phyloP scores from a whole-genome alignment of 2,329 filamentous ascomycete genomes.

The Monosporascus ibericus region DNA sequence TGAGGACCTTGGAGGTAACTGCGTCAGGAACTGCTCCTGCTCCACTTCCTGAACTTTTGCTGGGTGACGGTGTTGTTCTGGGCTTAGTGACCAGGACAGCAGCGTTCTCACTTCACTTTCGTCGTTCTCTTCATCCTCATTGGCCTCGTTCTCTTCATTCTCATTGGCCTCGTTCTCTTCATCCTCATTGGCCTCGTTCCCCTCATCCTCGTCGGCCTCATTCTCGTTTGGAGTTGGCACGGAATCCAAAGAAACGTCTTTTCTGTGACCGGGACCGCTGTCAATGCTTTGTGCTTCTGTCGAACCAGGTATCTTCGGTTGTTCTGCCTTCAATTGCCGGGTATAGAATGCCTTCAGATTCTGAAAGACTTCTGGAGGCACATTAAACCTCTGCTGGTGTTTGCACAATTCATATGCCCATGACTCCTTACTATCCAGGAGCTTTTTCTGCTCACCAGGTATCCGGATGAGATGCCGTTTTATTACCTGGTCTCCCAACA shows the following conservation, averaged over 20 bases:
- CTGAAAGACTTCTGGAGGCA: constrained; percentile 27
- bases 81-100: constrained; percentile 10
- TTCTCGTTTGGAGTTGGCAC: neutral
- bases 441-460: constrained; percentile 39
- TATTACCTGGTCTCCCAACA: constrained; percentile 29
- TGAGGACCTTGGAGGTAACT: constrained; percentile 17
- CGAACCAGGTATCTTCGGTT: constrained; percentile 1
- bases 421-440: constrained; percentile 40
- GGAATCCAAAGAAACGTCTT: constrained; percentile 2
- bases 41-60: neutral
- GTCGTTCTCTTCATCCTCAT: constrained; percentile 1
- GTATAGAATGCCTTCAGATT: constrained; percentile 16
- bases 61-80: constrained; percentile 4
- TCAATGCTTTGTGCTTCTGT: neutral
- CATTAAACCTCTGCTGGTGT: constrained; percentile 20
- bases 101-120: neutral
- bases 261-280: neutral
- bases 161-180: constrained; percentile 1
- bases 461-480: constrained; percentile 36
- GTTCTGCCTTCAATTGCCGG: constrained; percentile 7
- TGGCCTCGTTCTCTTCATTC: neutral
- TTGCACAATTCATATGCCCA: constrained; percentile 24
- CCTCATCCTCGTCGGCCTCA: neutral
- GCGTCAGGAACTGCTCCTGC: constrained; percentile 16
- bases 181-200: neutral